Percentiles rank a stretch among this genome's conserved stretches.
phyloP scores from a whole-genome alignment of 2,329 filamentous ascomycete species.

The Bipolaris zeicola region DNA sequence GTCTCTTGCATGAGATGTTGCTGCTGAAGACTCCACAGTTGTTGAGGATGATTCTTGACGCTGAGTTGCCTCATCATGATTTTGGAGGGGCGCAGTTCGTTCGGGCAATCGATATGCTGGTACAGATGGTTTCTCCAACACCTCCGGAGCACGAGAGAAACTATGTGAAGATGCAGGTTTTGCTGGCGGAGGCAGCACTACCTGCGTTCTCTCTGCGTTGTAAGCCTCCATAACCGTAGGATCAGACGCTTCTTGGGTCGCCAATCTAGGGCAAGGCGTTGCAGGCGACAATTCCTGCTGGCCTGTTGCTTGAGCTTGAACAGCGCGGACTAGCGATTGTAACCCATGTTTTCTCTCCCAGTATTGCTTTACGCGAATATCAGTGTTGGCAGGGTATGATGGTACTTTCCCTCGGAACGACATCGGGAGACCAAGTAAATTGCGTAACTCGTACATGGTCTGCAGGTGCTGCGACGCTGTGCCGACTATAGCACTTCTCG shows the following conservation, averaged over 20 bases:
- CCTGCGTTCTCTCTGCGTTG: not conserved
- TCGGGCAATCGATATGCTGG: too few species aligned
- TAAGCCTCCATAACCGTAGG: not conserved
- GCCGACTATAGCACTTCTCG: slow-evolving; percentile 8
- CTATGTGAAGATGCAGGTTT: too few species aligned
- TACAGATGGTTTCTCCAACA: not conserved
- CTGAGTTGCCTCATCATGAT: too few species aligned
- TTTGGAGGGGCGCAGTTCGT: not conserved
- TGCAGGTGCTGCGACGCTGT: slow-evolving; percentile 17
- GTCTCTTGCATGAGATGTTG: not conserved
- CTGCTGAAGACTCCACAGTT: not conserved
- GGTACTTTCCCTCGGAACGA: slow-evolving; percentile 21
- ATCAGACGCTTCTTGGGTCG: not conserved
- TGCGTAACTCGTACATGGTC: slow-evolving; percentile 20
- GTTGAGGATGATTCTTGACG: not conserved
- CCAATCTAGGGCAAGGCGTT: not conserved
- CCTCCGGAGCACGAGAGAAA: not conserved
- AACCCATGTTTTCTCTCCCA: slow-evolving; percentile 4
- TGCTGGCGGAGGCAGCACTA: too few species aligned
- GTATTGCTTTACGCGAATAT: slow-evolving; percentile 9
- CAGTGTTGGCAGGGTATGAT: slow-evolving; percentile 15
- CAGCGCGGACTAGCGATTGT: not conserved
- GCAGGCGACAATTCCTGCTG: not conserved
- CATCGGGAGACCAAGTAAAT: slow-evolving; percentile 14
- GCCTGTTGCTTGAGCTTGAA: not conserved